Evolutionary conservation across 2,329 filamentous ascomycete species (phyloP), one percentile per base, ranked within the genome.

Genomic region (Pseudocercospora eumusae): DNA sequence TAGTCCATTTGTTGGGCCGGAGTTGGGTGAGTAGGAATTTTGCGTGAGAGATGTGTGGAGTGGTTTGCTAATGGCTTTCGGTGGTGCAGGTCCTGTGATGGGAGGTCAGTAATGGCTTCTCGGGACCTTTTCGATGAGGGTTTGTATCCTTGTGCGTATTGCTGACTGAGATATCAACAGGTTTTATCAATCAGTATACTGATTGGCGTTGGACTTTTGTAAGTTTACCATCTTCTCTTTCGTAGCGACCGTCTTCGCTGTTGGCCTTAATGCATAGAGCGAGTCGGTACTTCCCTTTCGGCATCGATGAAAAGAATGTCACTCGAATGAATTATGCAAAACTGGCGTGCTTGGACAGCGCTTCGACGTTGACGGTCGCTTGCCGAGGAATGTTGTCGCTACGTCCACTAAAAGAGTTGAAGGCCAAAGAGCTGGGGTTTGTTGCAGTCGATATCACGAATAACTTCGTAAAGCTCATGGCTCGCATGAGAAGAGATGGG

Each of bases 151-250:
- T 25, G 20, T 49, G 44, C 10, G 20, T 15, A 2, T 49, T 49
- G 44, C 44, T 49, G 44, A 49, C 44, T 8, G 15, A 18, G 20
- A 21, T 2, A 2, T 36, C n/a, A 21, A 5, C 20, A 54, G 52
- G 52, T 5, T 54, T 54, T 23, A 54, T 40, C 28, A 54, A 54
- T 54, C 52, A 54, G 52, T 54, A 33, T 54, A 40, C 28, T 33
- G 31, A 54, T 40, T 54, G 52, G 52, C 18, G 52, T 23, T 54
- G 52, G 52, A 54, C 52, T 15, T 54, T 54, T 23, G 49, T 52
- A 31, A 52, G 49, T 52, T 6, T 11, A 2, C 6, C 15, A 18
- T 4, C 25, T 52, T n/a, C n/a, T 31, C 13, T 15, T 52, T 28
- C 27, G 5, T 13, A 1, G 20, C 20, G 1, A 3, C 18, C 18